Base-by-base conservation (phyloP, 2,329 filamentous ascomycete genomes). In the Paradendryphiella salina region DNA sequence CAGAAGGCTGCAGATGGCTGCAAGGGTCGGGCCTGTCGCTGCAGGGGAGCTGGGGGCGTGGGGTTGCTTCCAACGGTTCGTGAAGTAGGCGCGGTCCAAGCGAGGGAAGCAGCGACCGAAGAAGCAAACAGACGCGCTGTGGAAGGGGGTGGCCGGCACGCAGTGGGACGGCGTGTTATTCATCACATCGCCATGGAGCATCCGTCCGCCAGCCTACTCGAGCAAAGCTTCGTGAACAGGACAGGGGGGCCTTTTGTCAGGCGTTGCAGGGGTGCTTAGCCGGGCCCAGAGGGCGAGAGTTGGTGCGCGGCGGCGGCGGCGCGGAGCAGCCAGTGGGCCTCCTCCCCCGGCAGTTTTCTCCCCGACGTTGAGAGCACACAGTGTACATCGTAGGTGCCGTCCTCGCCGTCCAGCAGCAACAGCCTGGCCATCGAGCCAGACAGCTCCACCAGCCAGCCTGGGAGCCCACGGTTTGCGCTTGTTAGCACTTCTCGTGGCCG, bases 1-100 rank as follows among this genome's bases (percentile, higher is more conserved):
- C 67, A 69, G n/a, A n/a, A n/a, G n/a, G n/a, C n/a, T n/a, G 44
- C 43, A 54, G 42, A 52, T 44, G 55, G 35, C 56, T 61, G 65
- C 67, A 69, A 71, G 70, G 67, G 61, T 66, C 52, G 60, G 59
- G 60, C 64, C 56, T 66, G 63, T 50, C 50, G 52, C 41, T 37
- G 47, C 46, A 64, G 60, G 65, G 61, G 59, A 60, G 48, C 50
- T 56, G 51, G 54, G 52, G 53, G 55, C 50, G 57, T 52, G 54
- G 52, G 53, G 55, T 59, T 49, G 46, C 46, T 57, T 55, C 57
- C 65, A 70, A 69, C 65, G 66, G 66, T 60, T 52, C 50, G 48
- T 53, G 56, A 60, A 52, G 59, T 37, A 56, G 52, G 56, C 40
- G 60, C 54, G 56, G 49, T 37, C 44, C 59, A 60, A 63, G 61